A percentile compares a stretch with the other conserved stretches of the same genome.
Conservation (phyloP, 805 yeast genomes). For the Kazachstania bromeliacearum region DNA sequence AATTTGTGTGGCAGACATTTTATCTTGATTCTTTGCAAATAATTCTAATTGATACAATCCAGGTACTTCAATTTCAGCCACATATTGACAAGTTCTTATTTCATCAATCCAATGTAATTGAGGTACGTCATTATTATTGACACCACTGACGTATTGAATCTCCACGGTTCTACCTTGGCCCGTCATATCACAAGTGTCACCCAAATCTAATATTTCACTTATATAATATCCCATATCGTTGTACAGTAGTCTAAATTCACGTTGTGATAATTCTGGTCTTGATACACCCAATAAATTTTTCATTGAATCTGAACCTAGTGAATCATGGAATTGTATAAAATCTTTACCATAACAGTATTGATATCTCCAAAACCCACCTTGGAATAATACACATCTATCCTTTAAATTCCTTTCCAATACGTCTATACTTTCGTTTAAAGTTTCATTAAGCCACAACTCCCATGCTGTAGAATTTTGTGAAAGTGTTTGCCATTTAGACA, state of each 20-base stretch:
- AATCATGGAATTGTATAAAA: slow-evolving; percentile 39
- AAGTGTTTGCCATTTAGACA: slow-evolving; percentile 4
- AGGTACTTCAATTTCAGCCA: slow-evolving; percentile 42
- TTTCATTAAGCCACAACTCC: slow-evolving; percentile 11
- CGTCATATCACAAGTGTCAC: slow-evolving; percentile 54
- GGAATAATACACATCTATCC: slow-evolving; percentile 20
- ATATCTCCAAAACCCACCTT: slow-evolving; percentile 46
- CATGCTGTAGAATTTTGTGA: slow-evolving; percentile 8
- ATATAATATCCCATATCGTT: slow-evolving; percentile 30
- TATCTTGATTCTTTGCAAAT: slow-evolving; percentile 19
- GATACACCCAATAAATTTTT: slow-evolving; percentile 17
- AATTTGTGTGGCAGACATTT: slow-evolving; percentile 13
- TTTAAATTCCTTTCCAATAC: slow-evolving; percentile 11
- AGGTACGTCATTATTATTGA: slow-evolving; percentile 17
- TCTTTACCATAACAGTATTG: slow-evolving; percentile 41
- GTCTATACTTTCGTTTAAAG: slow-evolving; percentile 13
- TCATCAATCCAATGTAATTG: slow-evolving; percentile 37
- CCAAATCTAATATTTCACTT: slow-evolving; percentile 34
- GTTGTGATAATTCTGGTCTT: background rate
- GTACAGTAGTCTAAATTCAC: slow-evolving; percentile 16
- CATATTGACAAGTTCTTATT: slow-evolving; percentile 48
- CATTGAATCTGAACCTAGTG: slow-evolving; percentile 6
- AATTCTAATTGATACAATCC: slow-evolving; percentile 36
- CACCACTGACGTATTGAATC: slow-evolving; percentile 46
- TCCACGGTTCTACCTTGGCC: slow-evolving; percentile 43